Evolutionary conservation across 345 rosid genomes (phyloP).

Genomic region (Raphanus raphanistrum): DNA sequence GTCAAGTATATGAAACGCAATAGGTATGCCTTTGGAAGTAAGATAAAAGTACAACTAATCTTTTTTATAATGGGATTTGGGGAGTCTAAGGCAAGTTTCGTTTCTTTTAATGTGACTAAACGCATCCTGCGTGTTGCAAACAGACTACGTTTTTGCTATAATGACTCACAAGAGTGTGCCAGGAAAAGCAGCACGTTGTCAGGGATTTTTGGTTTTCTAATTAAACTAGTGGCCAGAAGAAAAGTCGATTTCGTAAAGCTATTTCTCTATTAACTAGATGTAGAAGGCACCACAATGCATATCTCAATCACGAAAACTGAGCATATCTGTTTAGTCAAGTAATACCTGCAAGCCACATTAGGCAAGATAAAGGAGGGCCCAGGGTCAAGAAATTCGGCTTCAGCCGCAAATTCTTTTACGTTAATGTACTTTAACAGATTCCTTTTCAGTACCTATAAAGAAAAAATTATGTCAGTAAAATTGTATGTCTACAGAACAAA

Average conservation of each 20-base stretch:
- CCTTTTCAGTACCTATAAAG: constrained; percentile 69
- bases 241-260: not conserved
- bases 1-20: constrained; percentile 11
- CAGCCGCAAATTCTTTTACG: constrained; percentile 78
- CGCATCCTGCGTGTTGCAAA: constrained; percentile 12
- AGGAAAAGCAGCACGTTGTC: not conserved
- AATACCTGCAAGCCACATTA: constrained; percentile 85
- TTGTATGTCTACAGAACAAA: constrained; percentile 20
- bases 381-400: constrained; percentile 73
- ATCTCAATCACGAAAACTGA: constrained; percentile 17
- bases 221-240: constrained; percentile 4
- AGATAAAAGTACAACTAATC: not conserved
- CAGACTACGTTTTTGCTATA: constrained; percentile 5
- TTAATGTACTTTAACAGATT: constrained; percentile 73
- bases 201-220: not conserved
- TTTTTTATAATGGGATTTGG: not conserved
- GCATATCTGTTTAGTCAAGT: constrained; percentile 19
- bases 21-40: constrained; percentile 5
- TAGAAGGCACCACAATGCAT: constrained; percentile 22
- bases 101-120: constrained; percentile 16
- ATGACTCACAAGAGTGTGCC: not conserved
- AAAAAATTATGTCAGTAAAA: constrained; percentile 22
- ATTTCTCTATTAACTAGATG: constrained; percentile 8
- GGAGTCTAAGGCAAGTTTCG: not conserved
- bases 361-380: constrained; percentile 72